phyloP scores from a whole-genome alignment of 139 green algal genomes.

The Picochlorum sp. region DNA sequence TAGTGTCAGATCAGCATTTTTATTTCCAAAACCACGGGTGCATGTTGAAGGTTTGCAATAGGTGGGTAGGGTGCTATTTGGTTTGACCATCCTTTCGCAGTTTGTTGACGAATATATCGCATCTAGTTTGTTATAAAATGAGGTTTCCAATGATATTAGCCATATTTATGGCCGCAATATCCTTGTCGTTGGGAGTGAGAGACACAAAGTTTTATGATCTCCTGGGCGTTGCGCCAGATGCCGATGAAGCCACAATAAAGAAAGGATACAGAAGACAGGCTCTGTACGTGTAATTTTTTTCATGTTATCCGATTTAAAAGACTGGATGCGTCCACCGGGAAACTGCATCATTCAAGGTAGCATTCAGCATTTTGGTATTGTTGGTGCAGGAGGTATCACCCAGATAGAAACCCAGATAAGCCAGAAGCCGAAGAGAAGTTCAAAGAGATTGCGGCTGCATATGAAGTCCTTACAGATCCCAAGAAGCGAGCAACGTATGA shows the following conservation, averaged over 20 bases:
- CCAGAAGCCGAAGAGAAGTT: constrained; percentile 72
- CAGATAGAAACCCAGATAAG: constrained; percentile 69
- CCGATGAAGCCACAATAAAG: constrained; percentile 71
- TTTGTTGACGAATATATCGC: no score
- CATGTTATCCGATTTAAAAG: background rate
- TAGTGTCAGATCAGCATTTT: no score
- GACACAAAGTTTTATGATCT: constrained; percentile 66
- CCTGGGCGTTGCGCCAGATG: constrained; percentile 48
- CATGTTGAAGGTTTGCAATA: no score
- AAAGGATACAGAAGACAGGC: constrained; percentile 65
- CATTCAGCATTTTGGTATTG: constrained; percentile 55
- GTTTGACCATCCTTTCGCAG: no score
- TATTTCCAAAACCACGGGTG: no score
- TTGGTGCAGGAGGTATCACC: constrained; percentile 75
- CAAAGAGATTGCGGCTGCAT: constrained; percentile 54
- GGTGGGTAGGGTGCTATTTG: no score
- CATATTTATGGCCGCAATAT: no score
- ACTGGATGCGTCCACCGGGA: background rate
- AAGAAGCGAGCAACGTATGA: constrained; percentile 74
- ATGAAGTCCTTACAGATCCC: constrained; percentile 68
- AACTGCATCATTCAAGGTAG: constrained; percentile 58
- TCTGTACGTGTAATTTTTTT: no score
- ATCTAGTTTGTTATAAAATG: no score
- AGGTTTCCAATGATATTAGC: no score
- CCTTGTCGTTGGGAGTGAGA: constrained; percentile 25